These are phyloP conservation scores for Tetraselmis striata DNA, from an alignment of 139 green algal species.

Conservation along the genomic window DNA sequence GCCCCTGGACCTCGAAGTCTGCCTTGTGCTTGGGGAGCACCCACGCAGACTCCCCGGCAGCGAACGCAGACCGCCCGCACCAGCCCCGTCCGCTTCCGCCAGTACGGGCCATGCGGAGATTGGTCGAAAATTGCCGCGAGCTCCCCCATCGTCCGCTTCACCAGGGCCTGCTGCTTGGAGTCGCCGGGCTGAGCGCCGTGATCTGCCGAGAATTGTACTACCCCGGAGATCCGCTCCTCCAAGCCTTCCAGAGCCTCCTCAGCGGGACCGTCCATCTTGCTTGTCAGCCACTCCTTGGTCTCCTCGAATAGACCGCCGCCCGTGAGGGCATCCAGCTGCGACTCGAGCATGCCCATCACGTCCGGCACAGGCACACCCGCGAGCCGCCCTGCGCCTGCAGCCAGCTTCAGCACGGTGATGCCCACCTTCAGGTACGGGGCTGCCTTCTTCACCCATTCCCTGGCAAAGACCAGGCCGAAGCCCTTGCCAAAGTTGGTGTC, in stretches of 20 bases:
- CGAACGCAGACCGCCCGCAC: neutral
- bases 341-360: neutral
- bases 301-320: neutral
- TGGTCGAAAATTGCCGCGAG: neutral
- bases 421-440: neutral
- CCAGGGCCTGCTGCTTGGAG: neutral
- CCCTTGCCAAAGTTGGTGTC: neutral
- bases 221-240: neutral
- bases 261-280: neutral
- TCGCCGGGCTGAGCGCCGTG: neutral
- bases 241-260: neutral
- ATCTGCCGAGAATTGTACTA: constrained; percentile 1
- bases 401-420: neutral
- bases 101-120: neutral
- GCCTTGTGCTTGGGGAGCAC: neutral
- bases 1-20: neutral
- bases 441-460: neutral
- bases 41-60: neutral
- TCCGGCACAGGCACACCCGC: neutral
- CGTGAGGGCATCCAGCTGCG: neutral
- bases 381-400: neutral
- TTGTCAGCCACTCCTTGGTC: neutral
- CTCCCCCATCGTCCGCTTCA: neutral
- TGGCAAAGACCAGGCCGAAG: neutral
- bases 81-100: neutral